Base-by-base conservation (phyloP, 2,329 filamentous ascomycete genomes). In the Aspergillus candidus region DNA sequence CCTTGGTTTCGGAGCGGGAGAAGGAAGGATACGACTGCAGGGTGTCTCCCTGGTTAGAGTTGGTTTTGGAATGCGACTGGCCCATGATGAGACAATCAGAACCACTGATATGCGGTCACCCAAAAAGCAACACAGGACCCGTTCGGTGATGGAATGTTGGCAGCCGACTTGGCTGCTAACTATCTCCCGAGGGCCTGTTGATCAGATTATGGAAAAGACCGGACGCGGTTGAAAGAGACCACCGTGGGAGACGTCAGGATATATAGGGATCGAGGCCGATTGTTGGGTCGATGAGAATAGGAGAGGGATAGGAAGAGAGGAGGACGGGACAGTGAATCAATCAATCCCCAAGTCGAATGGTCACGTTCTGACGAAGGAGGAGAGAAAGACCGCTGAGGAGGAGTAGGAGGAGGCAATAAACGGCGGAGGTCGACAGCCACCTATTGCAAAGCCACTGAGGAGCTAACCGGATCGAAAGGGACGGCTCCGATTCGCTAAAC, bases 11-110 rank as follows among this genome's bases (percentile, higher is more conserved):
- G 44, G 89, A 88, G 64, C 86, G 85, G 70, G 84, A 86, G 65
- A 97, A 91, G 22, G 91, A 95, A 22, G 90, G 91, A 67, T 93
- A 94, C 27, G 88, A 86, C 66, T 88, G 84, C 47, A 96, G 73
- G 49, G 78, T 74, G 32, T 86, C 80, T 52, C 69, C 67, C 40
- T 75, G 73, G 57, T 75, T 78, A 60, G 79, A 77, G 48, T 70
- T 72, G 57, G 71, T 70, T 60, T 74, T 75, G 55, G 72, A 75
- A 63, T 73, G 72, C 61, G 72, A 69, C 62, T 74, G 71, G 61
- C 72, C 72, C 72, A 75, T 74, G 47, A 53, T 65, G 45, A 47
- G 46, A 52, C 43, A 47, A 53, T 53, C 44, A 52, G 48, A 35
- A 53, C 50, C 46, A 54, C 53, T 45, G 46, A 45, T 49, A 48